Evolutionary conservation across 2,329 filamentous ascomycete genomes (phyloP), one percentile per base, ranked within the genome.

Genomic region (Lecanicillium sp.): DNA sequence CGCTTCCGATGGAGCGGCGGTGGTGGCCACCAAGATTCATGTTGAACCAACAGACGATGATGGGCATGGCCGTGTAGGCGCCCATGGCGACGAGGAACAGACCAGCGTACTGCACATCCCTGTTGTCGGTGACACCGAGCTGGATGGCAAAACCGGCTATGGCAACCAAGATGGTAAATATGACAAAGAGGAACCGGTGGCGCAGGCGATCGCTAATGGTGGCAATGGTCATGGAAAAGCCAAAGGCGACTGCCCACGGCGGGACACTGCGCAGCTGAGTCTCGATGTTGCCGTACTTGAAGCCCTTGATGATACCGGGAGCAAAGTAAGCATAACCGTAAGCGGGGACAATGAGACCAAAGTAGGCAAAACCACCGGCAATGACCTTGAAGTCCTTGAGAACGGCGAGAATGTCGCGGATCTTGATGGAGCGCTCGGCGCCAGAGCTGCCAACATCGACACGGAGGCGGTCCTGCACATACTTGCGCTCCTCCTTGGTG

Each of bases 11-110:
- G 8, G 79, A 71, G 31, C 84, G 71, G 3, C 83, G 72, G 41
- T 80, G 80, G 54, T 88, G 84, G 0, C 83, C 84, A 3, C 77
- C 77, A 2, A 87, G 65, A 50, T 88, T 89, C 77, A 87, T 87
- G 49, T 81, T 82, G 59, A 83, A 88, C 84, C 84, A 89, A 57
- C 83, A 88, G 7, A 88, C 75, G 31, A 88, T 77, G 20, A 95
- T 80, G 0, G 90, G 88, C 83, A 95, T 89, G n/a, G 88, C 86
- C 1, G 79, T 80, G 61, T 94, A 96, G 0, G 77, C 74, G 36
- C 87, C 87, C 64, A 80, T 80, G 2, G 85, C 82, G 36, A 94
- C 77, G 22, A 96, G 66, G 66, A 94, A 94, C 0, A 96, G 71
- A 0, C 83, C 85, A 0, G 69, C 83, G 52, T 95, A 96, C 57